A percentile compares a stretch with the other conserved stretches of the same genome.
Evolutionary conservation across 768 basidiomycete genomes (phyloP).

Genomic region (Pisolithus tinctorius): DNA sequence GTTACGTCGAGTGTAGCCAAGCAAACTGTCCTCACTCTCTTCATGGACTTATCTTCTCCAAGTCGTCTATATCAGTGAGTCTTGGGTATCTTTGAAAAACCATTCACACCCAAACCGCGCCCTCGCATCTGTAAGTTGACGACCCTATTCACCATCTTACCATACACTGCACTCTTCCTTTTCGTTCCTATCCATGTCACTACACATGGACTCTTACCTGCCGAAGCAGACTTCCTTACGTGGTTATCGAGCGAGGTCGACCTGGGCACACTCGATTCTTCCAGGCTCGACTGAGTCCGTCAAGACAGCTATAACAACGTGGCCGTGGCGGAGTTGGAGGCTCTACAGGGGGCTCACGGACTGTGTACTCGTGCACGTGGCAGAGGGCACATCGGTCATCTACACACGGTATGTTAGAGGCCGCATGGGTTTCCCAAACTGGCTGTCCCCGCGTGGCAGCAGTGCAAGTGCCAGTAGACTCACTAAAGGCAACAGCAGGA

Average conservation of each 20-base stretch:
- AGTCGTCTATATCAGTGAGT: too few species aligned
- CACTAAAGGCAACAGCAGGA: slow-evolving; percentile 7
- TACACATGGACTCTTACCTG: slow-evolving; percentile 59
- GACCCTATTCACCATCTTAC: too few species aligned
- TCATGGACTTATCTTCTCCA: too few species aligned
- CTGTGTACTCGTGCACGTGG: too few species aligned
- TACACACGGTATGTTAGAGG: slow-evolving; percentile 34
- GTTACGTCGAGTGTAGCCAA: too few species aligned
- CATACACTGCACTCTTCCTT: too few species aligned
- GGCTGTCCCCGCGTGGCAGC: neutral
- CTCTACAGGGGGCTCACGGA: too few species aligned
- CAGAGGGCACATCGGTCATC: slow-evolving; percentile 35
- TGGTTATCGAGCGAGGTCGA: neutral
- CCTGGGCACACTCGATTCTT: slow-evolving; percentile 42
- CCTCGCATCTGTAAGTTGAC: neutral
- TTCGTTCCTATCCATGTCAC: too few species aligned
- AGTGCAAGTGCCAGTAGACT: neutral
- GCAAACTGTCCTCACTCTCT: too few species aligned
- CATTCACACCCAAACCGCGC: slow-evolving; percentile 26
- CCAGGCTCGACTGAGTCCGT: slow-evolving; percentile 84
- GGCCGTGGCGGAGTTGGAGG: too few species aligned
- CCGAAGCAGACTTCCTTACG: slow-evolving; percentile 33
- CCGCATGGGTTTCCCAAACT: too few species aligned
- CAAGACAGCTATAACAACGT: slow-evolving; percentile 42
- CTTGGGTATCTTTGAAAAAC: too few species aligned